Evolutionary conservation across 768 basidiomycete species (phyloP), one percentile per base, ranked within the genome.

Genomic region (Tylopilus felleus): DNA sequence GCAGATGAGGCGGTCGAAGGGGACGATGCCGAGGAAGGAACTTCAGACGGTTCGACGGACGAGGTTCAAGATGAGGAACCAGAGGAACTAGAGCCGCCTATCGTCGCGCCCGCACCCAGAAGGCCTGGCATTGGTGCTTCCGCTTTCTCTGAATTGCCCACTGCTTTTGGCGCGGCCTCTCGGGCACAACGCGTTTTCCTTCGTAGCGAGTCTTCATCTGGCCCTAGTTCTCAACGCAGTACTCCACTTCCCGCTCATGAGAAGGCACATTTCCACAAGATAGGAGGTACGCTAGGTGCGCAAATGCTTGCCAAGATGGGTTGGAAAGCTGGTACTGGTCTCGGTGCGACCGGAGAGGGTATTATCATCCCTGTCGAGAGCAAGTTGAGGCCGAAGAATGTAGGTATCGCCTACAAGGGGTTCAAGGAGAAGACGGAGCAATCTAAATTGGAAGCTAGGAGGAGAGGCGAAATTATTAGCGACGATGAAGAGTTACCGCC

Each of bases 261-360:
- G 62, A 75, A 78, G 53, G 76, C 78, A n/a, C 95, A 98, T 66
- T 96, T 99, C 69, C 77, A 74, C 58, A 90, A 88, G 61, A 77
- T 98, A 13, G 76, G 81, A 39, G 80, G 83, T 16, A 78, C 88
- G 0, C 86, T 93, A 56, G 96, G 94, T 60, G 90, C 95, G 19
- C 86, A 86, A 52, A 84, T 98, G 82, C 81, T 99, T 22, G 82
- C 82, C 28, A 98, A 95, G 75, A 94, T 95, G 88, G 97, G 97
- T 8, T 99, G 97, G 96, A 77, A 85, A 65, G 74, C 86, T 0
- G 96, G 86, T 4, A 77, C 78, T 4, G 93, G 94, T 60, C 78
- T 96, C 9, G 93, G 93, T 57, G 70, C 78, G 1, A 72, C 73
- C 2, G 86, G 87, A 1, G 84, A 87, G 60, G 93, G 93, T 61